Base-by-base conservation (phyloP, 768 basidiomycete species). In the Butyriboletus loyo region DNA sequence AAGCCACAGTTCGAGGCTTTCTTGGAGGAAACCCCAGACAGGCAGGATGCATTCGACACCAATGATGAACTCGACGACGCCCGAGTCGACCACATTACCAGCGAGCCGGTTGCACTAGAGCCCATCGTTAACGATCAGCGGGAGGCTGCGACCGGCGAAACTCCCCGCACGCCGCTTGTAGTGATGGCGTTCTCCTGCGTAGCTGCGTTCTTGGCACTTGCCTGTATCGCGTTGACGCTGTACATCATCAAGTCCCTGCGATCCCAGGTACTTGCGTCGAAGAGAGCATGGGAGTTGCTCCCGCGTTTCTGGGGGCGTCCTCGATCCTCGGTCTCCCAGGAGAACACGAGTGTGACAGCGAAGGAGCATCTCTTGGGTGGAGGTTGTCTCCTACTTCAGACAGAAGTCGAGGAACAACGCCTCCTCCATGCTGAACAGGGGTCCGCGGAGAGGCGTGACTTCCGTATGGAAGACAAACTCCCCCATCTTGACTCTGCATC, bases 181-280 rank as follows among this genome's bases (percentile, higher is more conserved):
- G 57, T 66, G 10, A 38, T 70, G 15, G 47, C 51, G 31, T 60
- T 68, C 42, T 65, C 67, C n/a, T 68, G 67, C 40, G 14, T 61
- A 7, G 57, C 53, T 39, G 63, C 61, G 3, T 48, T 70, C 37
- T 36, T 69, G 56, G 58, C 51, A 6, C 41, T 69, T 4, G 57
- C 55, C 10, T 70, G 63, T 40, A 38, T 63, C 15, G 53, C 46
- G 28, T 45, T 63, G 44, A 42, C 35, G 21, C n/a, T 70, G 28
- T 69, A 56, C 49, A 41, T 61, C 55, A 30, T 39, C 49, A 69
- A 56, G 53, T 50, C 47, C 5, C 30, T 69, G 14, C 44, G 54
- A 28, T 60, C 32, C 36, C 52, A 52, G 2, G 31, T 66, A 43
- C 53, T 70, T 30, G 53, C 54, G 32, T 66, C 62, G 14, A 50